These are phyloP conservation scores for Mortierella sp. DNA, from an alignment of 371 early-diverging fungal genomes.

Conservation along the genomic window DNA sequence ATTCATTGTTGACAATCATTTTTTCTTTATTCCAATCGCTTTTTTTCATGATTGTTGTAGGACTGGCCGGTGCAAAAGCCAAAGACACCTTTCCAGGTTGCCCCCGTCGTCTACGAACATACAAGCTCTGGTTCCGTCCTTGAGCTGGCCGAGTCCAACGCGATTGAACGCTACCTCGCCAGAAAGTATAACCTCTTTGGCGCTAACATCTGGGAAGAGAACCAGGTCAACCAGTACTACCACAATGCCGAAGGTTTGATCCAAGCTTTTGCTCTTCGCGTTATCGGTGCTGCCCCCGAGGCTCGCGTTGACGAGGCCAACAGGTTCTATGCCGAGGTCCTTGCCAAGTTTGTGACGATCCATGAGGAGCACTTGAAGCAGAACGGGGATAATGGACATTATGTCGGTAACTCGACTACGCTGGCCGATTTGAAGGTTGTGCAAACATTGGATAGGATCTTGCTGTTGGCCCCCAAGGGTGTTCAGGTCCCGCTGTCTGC, in stretches of 20 bases:
- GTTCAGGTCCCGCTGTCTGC: conserved; percentile 7
- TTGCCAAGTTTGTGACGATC: conserved; percentile 10
- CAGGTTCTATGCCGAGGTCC: conserved; percentile 15
- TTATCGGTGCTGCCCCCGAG: conserved; percentile 22
- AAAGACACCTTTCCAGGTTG: conserved; percentile 64
- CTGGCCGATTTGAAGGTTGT: conserved; percentile 21
- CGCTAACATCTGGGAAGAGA: conserved; percentile 42
- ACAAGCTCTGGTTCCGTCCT: conserved; percentile 48
- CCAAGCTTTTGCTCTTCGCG: background rate
- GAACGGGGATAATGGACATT: conserved; percentile 25
- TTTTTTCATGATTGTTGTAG: background rate
- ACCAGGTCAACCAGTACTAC: conserved; percentile 55
- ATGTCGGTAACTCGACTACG: conserved; percentile 10
- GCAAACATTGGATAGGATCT: conserved; percentile 16
- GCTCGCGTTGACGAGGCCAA: conserved; percentile 22
- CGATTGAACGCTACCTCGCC: conserved; percentile 68
- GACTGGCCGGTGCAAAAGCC: conserved; percentile 64
- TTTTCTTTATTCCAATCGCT: background rate
- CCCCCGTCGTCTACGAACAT: conserved; percentile 65
- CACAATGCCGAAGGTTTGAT: conserved; percentile 32
- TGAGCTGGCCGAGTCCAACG: conserved; percentile 61
- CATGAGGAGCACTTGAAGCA: conserved; percentile 21
- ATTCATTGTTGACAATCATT: background rate
- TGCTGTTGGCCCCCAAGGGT: conserved; percentile 20
- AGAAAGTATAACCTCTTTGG: conserved; percentile 58